Evolutionary conservation across 805 yeast genomes (phyloP).

Genomic region (Scheffersomyces amazonensis): DNA sequence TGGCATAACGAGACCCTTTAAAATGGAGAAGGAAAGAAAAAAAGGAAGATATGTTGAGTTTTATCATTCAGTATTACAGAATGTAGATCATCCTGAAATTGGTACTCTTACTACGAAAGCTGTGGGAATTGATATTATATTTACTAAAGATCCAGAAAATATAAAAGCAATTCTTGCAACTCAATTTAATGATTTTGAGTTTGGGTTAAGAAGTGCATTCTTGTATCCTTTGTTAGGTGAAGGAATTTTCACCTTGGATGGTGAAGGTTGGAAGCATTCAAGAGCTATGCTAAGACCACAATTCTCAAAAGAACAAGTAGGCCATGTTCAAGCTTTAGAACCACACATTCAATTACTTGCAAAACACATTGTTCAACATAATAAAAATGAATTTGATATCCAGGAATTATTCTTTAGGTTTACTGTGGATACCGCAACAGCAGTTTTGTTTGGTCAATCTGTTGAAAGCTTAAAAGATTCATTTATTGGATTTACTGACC

Average conservation of each 20-base stretch:
- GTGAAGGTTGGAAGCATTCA: slow-evolving; percentile 36
- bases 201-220: slow-evolving; percentile 28
- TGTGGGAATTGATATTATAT: slow-evolving; percentile 14
- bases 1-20: slow-evolving; percentile 18
- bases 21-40: slow-evolving; percentile 10
- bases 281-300: slow-evolving; percentile 38
- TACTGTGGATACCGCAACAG: slow-evolving; percentile 39
- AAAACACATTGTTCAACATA: slow-evolving; percentile 13
- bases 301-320: slow-evolving; percentile 34
- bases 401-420: slow-evolving; percentile 33
- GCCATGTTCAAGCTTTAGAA: slow-evolving; percentile 30
- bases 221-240: slow-evolving; percentile 33
- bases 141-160: slow-evolving; percentile 34
- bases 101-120: slow-evolving; percentile 1
- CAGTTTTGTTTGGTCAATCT: slow-evolving; percentile 38
- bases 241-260: slow-evolving; percentile 38
- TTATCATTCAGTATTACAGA: slow-evolving; percentile 9
- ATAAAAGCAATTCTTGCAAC: slow-evolving; percentile 33
- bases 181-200: slow-evolving; percentile 33
- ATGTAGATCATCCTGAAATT: slow-evolving; percentile 4
- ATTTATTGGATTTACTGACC: slow-evolving; percentile 15
- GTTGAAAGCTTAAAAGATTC: slow-evolving; percentile 22
- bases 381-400: slow-evolving; percentile 24
- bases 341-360: slow-evolving; percentile 25
- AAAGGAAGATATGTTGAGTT: slow-evolving; percentile 18